Evolutionary conservation across 257 asterid species (phyloP), one percentile per base, ranked within the genome.

Genomic region (Verbascum thapsus): DNA sequence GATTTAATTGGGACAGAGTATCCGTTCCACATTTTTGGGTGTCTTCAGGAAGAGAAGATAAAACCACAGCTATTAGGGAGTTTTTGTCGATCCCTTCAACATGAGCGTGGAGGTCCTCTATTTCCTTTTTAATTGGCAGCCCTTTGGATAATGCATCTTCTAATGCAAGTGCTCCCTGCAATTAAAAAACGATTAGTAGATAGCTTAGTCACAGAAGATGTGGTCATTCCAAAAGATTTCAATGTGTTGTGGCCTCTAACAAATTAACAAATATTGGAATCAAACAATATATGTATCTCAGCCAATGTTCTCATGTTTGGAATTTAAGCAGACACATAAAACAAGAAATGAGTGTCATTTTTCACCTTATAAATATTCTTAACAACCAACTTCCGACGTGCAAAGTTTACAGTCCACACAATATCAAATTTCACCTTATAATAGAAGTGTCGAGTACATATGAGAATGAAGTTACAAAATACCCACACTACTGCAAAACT

Each of bases 131-230:
- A 61, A 91, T 80, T 57, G 98, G 96, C 66, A 81, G 76, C 62
- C 98, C 98, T 65, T 82, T 88, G 63, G 94, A 82, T 65, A 91
- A 74, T 64, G 97, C 86, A 73, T 91, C 96, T 76, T 91, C 98
- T 67, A 91, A 64, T 66, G 95, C 90, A 42, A 91, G 87, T 48
- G 92, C 90, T 52, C 96, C 88, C 98, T 91, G 83, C 74, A 71
- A 76, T 45, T 19, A 12, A 66, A 17, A 20, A 60, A 13, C 6
- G 8, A 49, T 54, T 42, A 58, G 44, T 67, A 48, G 66, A 58
- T 49, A 32, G 39, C 48, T 26, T 66, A 53, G 60, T 30, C 63
- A 23, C 3, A 16, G 40, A 61, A 40, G 7, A 42, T 43, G 56
- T 43, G 58, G 22, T 43, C 48, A 5, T 41, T 42, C 48, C 50